Evolutionary conservation across 768 basidiomycete species (phyloP), one percentile per base, ranked within the genome.

Genomic region (Boletus reticulatus): DNA sequence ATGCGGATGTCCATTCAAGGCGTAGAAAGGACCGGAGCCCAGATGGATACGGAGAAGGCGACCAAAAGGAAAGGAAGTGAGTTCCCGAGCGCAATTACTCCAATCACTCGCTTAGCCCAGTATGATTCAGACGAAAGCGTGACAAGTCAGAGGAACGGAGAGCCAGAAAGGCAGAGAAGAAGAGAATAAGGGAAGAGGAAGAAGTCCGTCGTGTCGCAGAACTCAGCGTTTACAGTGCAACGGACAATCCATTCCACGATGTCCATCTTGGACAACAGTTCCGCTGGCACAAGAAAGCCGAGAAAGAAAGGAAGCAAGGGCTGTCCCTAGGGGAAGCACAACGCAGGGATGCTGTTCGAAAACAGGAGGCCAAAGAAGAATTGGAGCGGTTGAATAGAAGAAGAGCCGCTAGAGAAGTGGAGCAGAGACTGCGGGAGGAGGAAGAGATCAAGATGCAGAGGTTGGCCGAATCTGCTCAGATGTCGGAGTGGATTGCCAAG

Each of bases 181-280:
- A 84, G 67, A 81, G 88, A 34, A 81, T 84, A 42, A 84, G 77
- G 60, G 89, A 92, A 53, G 92, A 93, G 61, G 94, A 96, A 63
- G 94, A 97, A 66, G 88, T 91, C 22, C 87, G 95, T 27, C 87
- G 89, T 63, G 88, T 97, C 16, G 94, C 93, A 11, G 96, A 98
- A 72, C 81, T 98, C 42, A 95, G 94, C 61, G 89, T 97, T 61
- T 98, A 98, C 77, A 94, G 93, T 62, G 92, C 94, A 45, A 86
- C 87, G 13, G 95, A 98, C 78, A 99, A 98, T 67, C 97, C 97
- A 0, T 99, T 98, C 78, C 93, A 97, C 73, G 97, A 98, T 64
- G 87, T 92, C 58, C 98, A 98, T 71, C 87, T 98, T 32, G 89
- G 87, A 20, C 92, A 98, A 68, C 93, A 95, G 70, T 99, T 99